Percentiles rank a stretch among this genome's conserved stretches.
phyloP scores from a whole-genome alignment of 208 protist genomes.

The Novymonas esmeraldas region DNA sequence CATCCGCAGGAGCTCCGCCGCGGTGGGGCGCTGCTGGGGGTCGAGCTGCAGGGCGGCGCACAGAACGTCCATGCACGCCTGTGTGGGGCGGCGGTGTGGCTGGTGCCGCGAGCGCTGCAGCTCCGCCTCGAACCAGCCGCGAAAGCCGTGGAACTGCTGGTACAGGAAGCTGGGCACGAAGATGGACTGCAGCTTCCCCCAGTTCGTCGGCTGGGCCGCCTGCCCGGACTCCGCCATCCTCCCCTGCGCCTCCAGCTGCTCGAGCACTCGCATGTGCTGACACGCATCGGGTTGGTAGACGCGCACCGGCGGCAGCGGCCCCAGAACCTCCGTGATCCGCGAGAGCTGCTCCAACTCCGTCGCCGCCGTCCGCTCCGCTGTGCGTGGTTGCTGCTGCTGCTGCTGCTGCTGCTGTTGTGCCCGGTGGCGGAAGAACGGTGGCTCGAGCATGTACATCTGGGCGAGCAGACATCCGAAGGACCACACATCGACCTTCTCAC shows the following conservation, averaged over 20 bases:
- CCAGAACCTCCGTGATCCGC: constrained; percentile 71
- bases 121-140: constrained; percentile 67
- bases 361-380: constrained; percentile 36
- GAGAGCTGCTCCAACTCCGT: constrained; percentile 80
- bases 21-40: constrained; percentile 68
- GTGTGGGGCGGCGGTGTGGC: constrained; percentile 49
- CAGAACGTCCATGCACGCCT: constrained; percentile 78
- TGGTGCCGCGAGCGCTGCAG: constrained; percentile 51
- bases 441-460: constrained; percentile 93
- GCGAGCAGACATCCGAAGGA: constrained; percentile 94
- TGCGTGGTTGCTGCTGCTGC: constrained; percentile 23
- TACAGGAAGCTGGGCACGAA: constrained; percentile 74
- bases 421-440: constrained; percentile 73
- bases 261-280: constrained; percentile 44
- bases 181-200: constrained; percentile 43
- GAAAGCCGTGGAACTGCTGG: constrained; percentile 68
- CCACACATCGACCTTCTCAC: constrained; percentile 93
- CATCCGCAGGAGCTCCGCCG: constrained; percentile 77
- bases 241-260: constrained; percentile 39
- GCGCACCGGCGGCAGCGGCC: constrained; percentile 45
- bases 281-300: constrained; percentile 55
- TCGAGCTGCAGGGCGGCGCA: constrained; percentile 73
- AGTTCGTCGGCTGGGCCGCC: constrained; percentile 17
- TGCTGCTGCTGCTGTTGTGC: constrained; percentile 13
- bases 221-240: constrained; percentile 12